Conservation (phyloP, 2,329 filamentous ascomycete genomes). For the Fusarium decemcellulare region DNA sequence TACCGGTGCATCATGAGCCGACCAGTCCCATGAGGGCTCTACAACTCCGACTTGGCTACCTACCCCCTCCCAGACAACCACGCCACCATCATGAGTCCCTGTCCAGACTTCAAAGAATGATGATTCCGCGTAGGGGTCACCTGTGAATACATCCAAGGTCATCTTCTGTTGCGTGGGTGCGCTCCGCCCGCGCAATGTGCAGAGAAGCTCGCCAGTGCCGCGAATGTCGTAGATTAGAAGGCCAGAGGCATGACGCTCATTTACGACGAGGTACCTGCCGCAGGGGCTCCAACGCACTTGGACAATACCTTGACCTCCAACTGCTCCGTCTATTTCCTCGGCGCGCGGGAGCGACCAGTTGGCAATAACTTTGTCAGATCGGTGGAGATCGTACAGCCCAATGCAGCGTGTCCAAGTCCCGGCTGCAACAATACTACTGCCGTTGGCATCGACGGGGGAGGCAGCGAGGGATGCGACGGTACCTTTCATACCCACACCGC, state of each 20-base stretch:
- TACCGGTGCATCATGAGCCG: conserved; percentile 62
- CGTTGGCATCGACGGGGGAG: conserved; percentile 55
- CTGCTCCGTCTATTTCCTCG: conserved; percentile 70
- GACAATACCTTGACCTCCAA: conserved; percentile 73
- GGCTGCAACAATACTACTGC: conserved; percentile 65
- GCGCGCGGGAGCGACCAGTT: conserved; percentile 74
- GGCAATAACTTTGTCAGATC: conserved; percentile 67
- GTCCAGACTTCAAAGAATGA: conserved; percentile 74
- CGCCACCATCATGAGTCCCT: conserved; percentile 66
- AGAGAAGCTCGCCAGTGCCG: conserved; percentile 69
- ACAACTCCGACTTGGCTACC: conserved; percentile 62
- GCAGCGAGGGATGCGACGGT: conserved; percentile 69
- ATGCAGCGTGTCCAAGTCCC: conserved; percentile 76
- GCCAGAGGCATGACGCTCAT: conserved; percentile 69
- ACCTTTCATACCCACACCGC: conserved; percentile 75
- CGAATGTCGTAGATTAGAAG: conserved; percentile 75
- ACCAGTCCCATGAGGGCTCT: conserved; percentile 65
- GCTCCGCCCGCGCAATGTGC: conserved; percentile 65
- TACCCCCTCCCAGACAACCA: conserved; percentile 72
- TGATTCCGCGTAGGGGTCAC: conserved; percentile 44
- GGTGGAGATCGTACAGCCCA: conserved; percentile 73
- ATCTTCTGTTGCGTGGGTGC: conserved; percentile 70
- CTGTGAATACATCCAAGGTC: conserved; percentile 67
- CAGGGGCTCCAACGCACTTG: conserved; percentile 75
- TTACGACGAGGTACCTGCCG: conserved; percentile 73